Base-by-base conservation (phyloP, 495 filamentous ascomycete genomes). In the Penicillium goetzii region DNA sequence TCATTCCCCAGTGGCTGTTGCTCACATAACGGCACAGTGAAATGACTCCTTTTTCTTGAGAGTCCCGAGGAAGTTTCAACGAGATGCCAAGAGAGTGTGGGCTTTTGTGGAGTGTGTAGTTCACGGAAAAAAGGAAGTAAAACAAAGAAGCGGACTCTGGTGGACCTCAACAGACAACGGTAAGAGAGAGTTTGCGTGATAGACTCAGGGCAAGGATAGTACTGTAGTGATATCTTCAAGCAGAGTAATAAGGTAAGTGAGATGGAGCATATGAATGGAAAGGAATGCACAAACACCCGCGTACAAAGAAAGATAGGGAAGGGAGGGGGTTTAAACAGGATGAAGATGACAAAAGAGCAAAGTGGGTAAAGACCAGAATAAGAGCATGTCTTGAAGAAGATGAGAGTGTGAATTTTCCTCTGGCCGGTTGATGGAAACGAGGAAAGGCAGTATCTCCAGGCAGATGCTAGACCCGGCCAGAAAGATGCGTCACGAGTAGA, bases 401-500 rank as follows among this genome's bases (percentile, higher is more conserved):
- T 32, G 60, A 21, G n/a, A 28, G 38, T 47, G 54, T 28, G 61
- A 59, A 54, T 21, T 41, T 12, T 34, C 38, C 30, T 58, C 5
- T 32, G 30, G 25, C 49, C 25, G 25, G 28, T 36, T 36, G 52
- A 45, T 59, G 30, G 56, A 59, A 54, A 56, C 21, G 56, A 28
- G 43, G 58, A 26, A 60, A 14, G 7, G 52, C 52, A 25, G 51
- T 55, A 56, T 52, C 28, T 56, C 47, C 30, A 23, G 30, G 60
- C 38, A 33, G 38, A 47, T 26, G 56, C 59, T 58, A 45, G 60
- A 59, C 51, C 47, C 21, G 40, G 47, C 49, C 53, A 62, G 43
- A 54, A 36, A 49, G 38, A 52, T 63, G 64, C 68, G 59, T 68
- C 68, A 70, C 68, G 33, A 40, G 58, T 62, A 60, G 55, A 63